A percentile compares a stretch with the other conserved stretches of the same genome.
Conservation (phyloP, 345 rosid genomes). For the Lumnitzera littorea region DNA sequence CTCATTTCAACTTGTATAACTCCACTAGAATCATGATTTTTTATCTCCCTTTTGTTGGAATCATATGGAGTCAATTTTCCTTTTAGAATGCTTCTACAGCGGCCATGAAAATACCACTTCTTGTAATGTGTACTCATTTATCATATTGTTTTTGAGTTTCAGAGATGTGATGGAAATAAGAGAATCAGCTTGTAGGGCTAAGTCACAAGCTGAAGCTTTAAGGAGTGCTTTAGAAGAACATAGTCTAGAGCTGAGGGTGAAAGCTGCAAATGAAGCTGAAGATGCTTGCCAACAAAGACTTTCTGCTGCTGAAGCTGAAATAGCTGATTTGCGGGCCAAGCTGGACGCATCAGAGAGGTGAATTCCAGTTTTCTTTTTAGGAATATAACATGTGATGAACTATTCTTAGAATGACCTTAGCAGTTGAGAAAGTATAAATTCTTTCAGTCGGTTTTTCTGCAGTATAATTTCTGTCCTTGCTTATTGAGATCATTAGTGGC, state of each 20-base stretch:
- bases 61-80: too few species aligned
- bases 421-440: too few species aligned
- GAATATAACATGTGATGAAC: not conserved
- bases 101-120: not conserved
- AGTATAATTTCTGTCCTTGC: too few species aligned
- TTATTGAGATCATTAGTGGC: too few species aligned
- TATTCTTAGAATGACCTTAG: too few species aligned
- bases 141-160: slow-evolving; percentile 17
- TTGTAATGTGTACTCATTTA: not conserved
- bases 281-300: slow-evolving; percentile 91
- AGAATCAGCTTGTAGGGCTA: slow-evolving; percentile 75
- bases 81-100: not conserved
- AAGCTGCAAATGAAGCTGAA: slow-evolving; percentile 91
- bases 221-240: slow-evolving; percentile 75
- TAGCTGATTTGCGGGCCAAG: slow-evolving; percentile 63
- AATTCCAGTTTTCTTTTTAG: slow-evolving; percentile 4
- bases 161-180: slow-evolving; percentile 67
- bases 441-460: too few species aligned
- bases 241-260: slow-evolving; percentile 85
- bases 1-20: too few species aligned
- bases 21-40: too few species aligned
- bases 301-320: slow-evolving; percentile 77
- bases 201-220: slow-evolving; percentile 64
- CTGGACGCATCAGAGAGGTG: slow-evolving; percentile 77
- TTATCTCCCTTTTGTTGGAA: too few species aligned